Evolutionary conservation across 2,329 filamentous ascomycete genomes (phyloP), one percentile per base, ranked within the genome.

Genomic region (Xylaria digitata): DNA sequence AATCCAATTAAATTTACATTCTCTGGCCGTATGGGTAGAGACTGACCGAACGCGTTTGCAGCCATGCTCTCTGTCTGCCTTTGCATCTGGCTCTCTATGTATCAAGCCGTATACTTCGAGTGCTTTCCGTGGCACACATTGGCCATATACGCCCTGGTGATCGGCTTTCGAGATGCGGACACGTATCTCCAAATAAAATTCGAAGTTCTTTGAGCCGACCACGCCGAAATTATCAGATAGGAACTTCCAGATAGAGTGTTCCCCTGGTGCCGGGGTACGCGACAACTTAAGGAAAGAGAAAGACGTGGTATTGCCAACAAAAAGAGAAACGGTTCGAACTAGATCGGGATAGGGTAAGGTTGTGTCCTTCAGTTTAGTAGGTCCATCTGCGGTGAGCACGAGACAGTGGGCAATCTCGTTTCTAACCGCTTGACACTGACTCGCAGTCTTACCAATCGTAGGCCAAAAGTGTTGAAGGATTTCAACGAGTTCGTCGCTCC

Each of bases 281-380:
- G 53, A 45, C 17, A 63, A 3, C 43, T 58, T 37, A 21, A 63
- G 53, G 17, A 58, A 63, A 26, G 61, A 53, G 34, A 58, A 58
- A 9, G 40, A 46, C 2, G 17, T 56, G 2, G 11, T 13, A 21
- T 7, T n/a, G 3, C 50, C n/a, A 6, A 57, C 26, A 45, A 50
- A 58, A 63, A 37, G 61, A 54, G 45, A 58, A 58, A 9, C 26
- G 40, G 46, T 26, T 40, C 3, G 26, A n/a, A 42, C 19, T 13
- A 58, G 53, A 2, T 52, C 21, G 4, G 61, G 61, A 8, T 58
- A 8, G 17, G 54, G 61, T 6, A 63, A n/a, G 40, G 58, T 53
- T 26, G 54, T 42, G 21, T 17, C 15, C 9, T 13, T 32, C 15
- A 58, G 26, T 13, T 53, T 19, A 2, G 42, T 21, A 32, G 48